Percentiles rank a stretch among this genome's conserved stretches.
These are phyloP conservation scores for Coprinopsis sp. DNA, from an alignment of 768 basidiomycete species.

Conservation along the genomic window DNA sequence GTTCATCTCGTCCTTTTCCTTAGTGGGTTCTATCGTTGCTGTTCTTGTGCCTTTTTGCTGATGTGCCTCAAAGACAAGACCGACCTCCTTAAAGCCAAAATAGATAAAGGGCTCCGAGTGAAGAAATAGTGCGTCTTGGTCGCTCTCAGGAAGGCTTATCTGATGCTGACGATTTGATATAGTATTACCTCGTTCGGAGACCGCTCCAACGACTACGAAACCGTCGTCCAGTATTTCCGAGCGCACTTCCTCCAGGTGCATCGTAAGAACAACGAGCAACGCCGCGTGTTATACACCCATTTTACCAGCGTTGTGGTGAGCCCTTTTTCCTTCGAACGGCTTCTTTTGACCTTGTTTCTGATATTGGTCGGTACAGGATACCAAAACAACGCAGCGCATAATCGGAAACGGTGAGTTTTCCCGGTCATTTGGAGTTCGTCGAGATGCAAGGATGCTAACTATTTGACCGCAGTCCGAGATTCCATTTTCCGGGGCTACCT, in stretches of 20 bases:
- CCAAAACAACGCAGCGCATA: slow-evolving; percentile 77
- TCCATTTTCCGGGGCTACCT: slow-evolving; percentile 74
- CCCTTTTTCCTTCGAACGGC: slow-evolving; percentile 11
- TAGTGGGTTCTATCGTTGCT: slow-evolving; percentile 32
- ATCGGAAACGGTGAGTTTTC: slow-evolving; percentile 66
- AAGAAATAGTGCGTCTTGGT: slow-evolving; percentile 65
- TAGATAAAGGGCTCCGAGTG: slow-evolving; percentile 64
- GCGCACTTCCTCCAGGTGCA: slow-evolving; percentile 85
- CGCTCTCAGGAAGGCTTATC: not conserved
- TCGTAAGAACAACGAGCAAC: slow-evolving; percentile 71
- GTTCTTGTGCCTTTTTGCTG: slow-evolving; percentile 6
- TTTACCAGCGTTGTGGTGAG: slow-evolving; percentile 76
- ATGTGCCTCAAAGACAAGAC: slow-evolving; percentile 56
- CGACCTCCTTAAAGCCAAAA: slow-evolving; percentile 68
- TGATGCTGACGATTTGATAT: slow-evolving; percentile 9
- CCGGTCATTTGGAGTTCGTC: slow-evolving; percentile 1
- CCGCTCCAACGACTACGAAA: slow-evolving; percentile 76
- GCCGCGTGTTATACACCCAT: slow-evolving; percentile 77
- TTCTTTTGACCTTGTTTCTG: slow-evolving; percentile 2
- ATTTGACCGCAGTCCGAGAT: slow-evolving; percentile 49
- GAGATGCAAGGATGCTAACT: slow-evolving; percentile 8
- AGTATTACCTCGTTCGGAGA: slow-evolving; percentile 82
- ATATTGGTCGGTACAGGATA: slow-evolving; percentile 47
- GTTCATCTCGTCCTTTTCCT: slow-evolving; percentile 58
- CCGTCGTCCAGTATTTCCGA: slow-evolving; percentile 81